Percentiles rank a stretch among this genome's conserved stretches.
These are phyloP conservation scores for Boletus reticuloceps DNA, from an alignment of 768 basidiomycete genomes.

Conservation along the genomic window DNA sequence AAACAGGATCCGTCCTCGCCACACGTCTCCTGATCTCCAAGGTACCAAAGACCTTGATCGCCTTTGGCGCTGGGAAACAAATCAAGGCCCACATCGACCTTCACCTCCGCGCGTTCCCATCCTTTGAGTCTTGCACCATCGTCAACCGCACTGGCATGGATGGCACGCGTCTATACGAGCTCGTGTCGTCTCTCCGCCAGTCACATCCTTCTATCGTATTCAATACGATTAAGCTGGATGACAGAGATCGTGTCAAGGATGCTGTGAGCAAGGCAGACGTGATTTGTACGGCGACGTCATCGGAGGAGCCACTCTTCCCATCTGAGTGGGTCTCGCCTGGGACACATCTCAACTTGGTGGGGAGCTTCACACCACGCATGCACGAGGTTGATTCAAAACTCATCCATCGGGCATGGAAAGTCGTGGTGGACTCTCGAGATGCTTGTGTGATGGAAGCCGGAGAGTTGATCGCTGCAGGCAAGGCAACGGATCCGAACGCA, in stretches of 20 bases:
- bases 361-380: conserved; percentile 82
- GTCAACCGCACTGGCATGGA: conserved; percentile 52
- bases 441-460: conserved; percentile 80
- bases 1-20: conserved; percentile 65
- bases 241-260: conserved; percentile 2
- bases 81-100: conserved; percentile 63
- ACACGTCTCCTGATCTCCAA: conserved; percentile 48
- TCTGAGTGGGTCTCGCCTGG: conserved; percentile 58
- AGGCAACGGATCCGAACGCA: conserved; percentile 37
- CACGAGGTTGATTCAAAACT: conserved; percentile 65
- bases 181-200: too few relatives aligned
- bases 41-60: conserved; percentile 46
- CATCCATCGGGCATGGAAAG: conserved; percentile 48
- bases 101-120: conserved; percentile 54
- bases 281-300: conserved; percentile 74
- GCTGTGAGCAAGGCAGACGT: conserved; percentile 35
- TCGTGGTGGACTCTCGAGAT: conserved; percentile 72
- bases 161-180: too few relatives aligned
- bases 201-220: too few relatives aligned
- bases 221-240: conserved; percentile 5
- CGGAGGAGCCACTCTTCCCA: conserved; percentile 67
- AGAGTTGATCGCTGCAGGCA: conserved; percentile 58
- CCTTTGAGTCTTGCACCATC: conserved; percentile 53
- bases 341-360: conserved; percentile 72
- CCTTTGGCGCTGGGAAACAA: conserved; percentile 76